Percentiles rank a stretch among this genome's conserved stretches.
Conservation (phyloP, 768 basidiomycete species). For the Neoboletus magnificus region DNA sequence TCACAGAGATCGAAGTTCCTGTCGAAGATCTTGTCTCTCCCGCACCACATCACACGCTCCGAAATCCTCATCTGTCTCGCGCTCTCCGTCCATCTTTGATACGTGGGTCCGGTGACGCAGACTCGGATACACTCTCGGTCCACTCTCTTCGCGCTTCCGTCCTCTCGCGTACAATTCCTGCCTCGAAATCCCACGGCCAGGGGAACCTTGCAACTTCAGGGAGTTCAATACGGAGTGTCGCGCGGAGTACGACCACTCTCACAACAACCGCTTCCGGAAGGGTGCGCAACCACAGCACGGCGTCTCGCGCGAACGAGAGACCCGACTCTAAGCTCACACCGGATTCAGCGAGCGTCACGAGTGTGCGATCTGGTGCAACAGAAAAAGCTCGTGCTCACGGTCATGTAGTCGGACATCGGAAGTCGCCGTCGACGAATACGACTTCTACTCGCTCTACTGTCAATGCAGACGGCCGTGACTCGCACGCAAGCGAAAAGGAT, state of each 20-base stretch:
- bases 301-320: constrained; percentile 33
- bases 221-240: constrained; percentile 45
- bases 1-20: constrained; percentile 73
- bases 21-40: constrained; percentile 67
- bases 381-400: constrained; percentile 23
- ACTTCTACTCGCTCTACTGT: constrained; percentile 2
- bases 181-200: constrained; percentile 19
- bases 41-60: constrained; percentile 28
- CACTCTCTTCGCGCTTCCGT: constrained; percentile 47
- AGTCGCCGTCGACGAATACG: constrained; percentile 19
- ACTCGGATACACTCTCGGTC: constrained; percentile 41
- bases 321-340: constrained; percentile 78
- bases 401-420: constrained; percentile 18
- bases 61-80: constrained; percentile 27
- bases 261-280: constrained; percentile 15
- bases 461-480: background rate
- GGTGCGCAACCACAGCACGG: constrained; percentile 26
- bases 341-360: constrained; percentile 29
- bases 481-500: background rate
- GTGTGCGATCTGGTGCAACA: constrained; percentile 22
- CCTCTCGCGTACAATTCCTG: constrained; percentile 33
- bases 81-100: constrained; percentile 28
- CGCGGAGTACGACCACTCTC: constrained; percentile 38
- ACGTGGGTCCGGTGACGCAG: constrained; percentile 28
- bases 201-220: constrained; percentile 26